phyloP scores from a whole-genome alignment of 2,329 filamentous ascomycete species.

The Diaporthe citrichinensis region DNA sequence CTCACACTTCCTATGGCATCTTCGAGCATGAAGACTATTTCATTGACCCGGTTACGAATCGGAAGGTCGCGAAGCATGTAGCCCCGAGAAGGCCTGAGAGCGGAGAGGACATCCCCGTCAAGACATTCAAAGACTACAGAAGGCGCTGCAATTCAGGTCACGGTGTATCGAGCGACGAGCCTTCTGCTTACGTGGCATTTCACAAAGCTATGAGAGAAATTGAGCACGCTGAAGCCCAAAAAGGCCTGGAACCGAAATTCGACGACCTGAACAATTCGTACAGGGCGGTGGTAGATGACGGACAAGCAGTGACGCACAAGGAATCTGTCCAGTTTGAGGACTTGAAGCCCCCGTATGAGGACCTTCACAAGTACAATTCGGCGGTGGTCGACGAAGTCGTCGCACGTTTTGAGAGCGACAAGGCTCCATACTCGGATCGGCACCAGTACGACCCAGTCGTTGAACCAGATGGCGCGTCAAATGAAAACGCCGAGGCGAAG shows the following conservation, averaged over 20 bases:
- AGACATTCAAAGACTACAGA: conserved; percentile 52
- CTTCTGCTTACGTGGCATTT: conserved; percentile 41
- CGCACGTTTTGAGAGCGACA: conserved; percentile 11
- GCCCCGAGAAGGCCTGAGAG: conserved; percentile 43
- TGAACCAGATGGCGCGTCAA: background rate
- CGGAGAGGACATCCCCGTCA: conserved; percentile 46
- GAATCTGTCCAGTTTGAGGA: conserved; percentile 47
- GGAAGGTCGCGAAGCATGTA: conserved; percentile 57
- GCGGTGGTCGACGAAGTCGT: conserved; percentile 31
- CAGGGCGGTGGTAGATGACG: conserved; percentile 53
- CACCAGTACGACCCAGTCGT: background rate
- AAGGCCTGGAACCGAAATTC: conserved; percentile 48
- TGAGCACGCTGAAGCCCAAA: conserved; percentile 48
- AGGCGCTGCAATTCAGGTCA: conserved; percentile 51
- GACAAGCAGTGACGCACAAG: conserved; percentile 52
- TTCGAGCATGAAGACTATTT: conserved; percentile 52
- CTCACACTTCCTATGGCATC: conserved; percentile 26
- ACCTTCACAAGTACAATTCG: conserved; percentile 58
- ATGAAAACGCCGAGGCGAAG: conserved; percentile 48
- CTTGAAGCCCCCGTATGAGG: conserved; percentile 54
- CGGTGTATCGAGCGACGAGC: conserved; percentile 44
- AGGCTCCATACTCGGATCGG: background rate
- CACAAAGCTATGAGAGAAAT: conserved; percentile 45
- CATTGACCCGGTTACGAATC: conserved; percentile 73
- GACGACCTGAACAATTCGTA: conserved; percentile 57